These are phyloP conservation scores for Zymoseptoria crescenta DNA, from an alignment of 2,329 filamentous ascomycete species.

Conservation along the genomic window DNA sequence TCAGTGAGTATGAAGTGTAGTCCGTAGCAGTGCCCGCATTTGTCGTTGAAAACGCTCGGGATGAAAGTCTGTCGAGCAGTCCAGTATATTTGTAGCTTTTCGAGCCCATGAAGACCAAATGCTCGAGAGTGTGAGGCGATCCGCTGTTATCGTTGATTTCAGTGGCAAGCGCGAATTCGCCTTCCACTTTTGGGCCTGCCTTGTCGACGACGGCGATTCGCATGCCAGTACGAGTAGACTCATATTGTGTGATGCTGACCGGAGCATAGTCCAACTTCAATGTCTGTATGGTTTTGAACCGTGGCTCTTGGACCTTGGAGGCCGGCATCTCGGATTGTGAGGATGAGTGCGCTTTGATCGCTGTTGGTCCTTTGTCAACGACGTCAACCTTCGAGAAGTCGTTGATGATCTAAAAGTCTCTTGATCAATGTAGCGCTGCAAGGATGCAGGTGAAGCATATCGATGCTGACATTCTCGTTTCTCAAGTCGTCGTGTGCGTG, in stretches of 20 bases:
- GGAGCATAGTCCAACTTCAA: conserved; percentile 89
- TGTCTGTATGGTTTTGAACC: conserved; percentile 76
- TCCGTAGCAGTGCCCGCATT: conserved; percentile 98
- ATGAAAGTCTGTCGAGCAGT: conserved; percentile 86
- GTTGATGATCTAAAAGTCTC: too few species aligned
- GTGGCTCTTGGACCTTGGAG: conserved; percentile 35
- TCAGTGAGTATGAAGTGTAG: conserved; percentile 91
- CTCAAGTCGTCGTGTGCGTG: too few species aligned
- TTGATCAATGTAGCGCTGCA: too few species aligned
- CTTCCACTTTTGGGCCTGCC: conserved; percentile 87
- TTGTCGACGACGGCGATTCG: conserved; percentile 86
- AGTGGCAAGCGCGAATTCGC: conserved; percentile 91
- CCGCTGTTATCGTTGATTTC: conserved; percentile 98
- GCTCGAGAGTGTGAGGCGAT: conserved; percentile 55
- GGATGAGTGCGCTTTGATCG: not conserved
- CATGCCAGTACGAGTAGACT: conserved; percentile 90
- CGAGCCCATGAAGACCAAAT: conserved; percentile 60
- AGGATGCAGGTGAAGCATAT: too few species aligned
- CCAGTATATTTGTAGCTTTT: conserved; percentile 92
- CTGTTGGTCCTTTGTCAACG: too few species aligned
- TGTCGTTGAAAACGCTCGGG: conserved; percentile 83
- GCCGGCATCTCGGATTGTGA: conserved; percentile 20
- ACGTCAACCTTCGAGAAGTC: too few species aligned
- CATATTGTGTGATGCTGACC: conserved; percentile 86
- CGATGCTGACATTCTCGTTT: too few species aligned